Percentiles rank a stretch among this genome's conserved stretches.
phyloP scores from a whole-genome alignment of 1,284 basidiomycete genomes.

The Amylostereum areolatum region DNA sequence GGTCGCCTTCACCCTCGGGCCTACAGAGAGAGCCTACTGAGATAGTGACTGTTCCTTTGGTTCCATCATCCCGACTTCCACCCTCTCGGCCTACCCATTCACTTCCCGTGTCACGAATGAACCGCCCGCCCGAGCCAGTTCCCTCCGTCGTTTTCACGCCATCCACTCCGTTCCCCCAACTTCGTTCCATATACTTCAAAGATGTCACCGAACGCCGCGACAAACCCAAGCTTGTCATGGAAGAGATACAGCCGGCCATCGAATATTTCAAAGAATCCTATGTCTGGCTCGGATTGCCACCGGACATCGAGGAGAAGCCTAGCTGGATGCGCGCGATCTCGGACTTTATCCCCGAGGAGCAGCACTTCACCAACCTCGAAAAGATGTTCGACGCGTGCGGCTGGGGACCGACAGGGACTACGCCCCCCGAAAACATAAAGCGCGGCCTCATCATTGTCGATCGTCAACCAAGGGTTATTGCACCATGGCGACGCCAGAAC shows the following conservation, averaged over 20 bases:
- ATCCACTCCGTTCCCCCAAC: not conserved
- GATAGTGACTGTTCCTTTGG: too few relatives aligned
- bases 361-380: constrained; percentile 18
- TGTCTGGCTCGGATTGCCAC: constrained; percentile 18
- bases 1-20: too few relatives aligned
- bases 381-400: constrained; percentile 2
- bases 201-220: too few relatives aligned
- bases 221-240: too few relatives aligned
- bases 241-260: constrained; percentile 1
- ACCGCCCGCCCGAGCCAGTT: not conserved
- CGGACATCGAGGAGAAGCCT: constrained; percentile 12
- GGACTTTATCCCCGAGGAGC: constrained; percentile 15
- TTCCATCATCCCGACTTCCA: too few relatives aligned
- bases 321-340: constrained; percentile 17
- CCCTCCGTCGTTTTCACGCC: not conserved
- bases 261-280: constrained; percentile 16
- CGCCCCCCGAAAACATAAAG: not conserved
- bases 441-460: not conserved
- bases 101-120: not conserved
- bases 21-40: too few relatives aligned
- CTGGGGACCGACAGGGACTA: not conserved
- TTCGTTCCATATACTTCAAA: too few relatives aligned
- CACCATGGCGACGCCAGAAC: too few relatives aligned
- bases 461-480: too few relatives aligned
- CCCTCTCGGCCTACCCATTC: not conserved